Evolutionary conservation across 768 basidiomycete genomes (phyloP), one percentile per base, ranked within the genome.

Genomic region (Kwoniella newhampshirensis): DNA sequence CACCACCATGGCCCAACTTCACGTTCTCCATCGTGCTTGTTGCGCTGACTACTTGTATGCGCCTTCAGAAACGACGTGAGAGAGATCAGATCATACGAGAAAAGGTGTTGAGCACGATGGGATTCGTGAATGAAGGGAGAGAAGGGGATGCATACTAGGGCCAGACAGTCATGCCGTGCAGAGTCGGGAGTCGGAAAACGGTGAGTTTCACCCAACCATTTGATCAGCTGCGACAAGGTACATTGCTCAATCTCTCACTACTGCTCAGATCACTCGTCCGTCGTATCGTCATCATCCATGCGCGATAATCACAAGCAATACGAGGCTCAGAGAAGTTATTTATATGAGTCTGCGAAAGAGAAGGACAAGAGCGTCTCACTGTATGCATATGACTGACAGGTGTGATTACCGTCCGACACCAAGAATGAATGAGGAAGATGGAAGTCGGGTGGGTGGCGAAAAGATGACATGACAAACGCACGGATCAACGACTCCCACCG

Each of bases 141-240:
- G 94, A 97, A 79, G 93, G 93, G 7, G 94, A 97, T 75, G 91
- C 91, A 11, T 98, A 97, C 77, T 96, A 61, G 51, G n/a, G n/a
- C n/a, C n/a, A n/a, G n/a, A n/a, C n/a, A n/a, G n/a, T n/a, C n/a
- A n/a, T n/a, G n/a, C n/a, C n/a, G n/a, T n/a, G n/a, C n/a, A n/a
- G n/a, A n/a, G n/a, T n/a, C n/a, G n/a, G n/a, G n/a, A n/a, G n/a
- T n/a, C n/a, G n/a, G n/a, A n/a, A n/a, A n/a, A n/a, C n/a, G n/a
- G n/a, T n/a, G n/a, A n/a, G n/a, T n/a, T n/a, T n/a, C n/a, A n/a
- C n/a, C n/a, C n/a, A n/a, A n/a, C n/a, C n/a, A n/a, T n/a, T n/a
- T n/a, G n/a, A n/a, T n/a, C n/a, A n/a, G n/a, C n/a, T n/a, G n/a
- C n/a, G n/a, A n/a, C n/a, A n/a, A n/a, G n/a, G n/a, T n/a, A n/a